Evolutionary conservation across 2,329 filamentous ascomycete species (phyloP).

Genomic region (Aurifilum marmelostoma): DNA sequence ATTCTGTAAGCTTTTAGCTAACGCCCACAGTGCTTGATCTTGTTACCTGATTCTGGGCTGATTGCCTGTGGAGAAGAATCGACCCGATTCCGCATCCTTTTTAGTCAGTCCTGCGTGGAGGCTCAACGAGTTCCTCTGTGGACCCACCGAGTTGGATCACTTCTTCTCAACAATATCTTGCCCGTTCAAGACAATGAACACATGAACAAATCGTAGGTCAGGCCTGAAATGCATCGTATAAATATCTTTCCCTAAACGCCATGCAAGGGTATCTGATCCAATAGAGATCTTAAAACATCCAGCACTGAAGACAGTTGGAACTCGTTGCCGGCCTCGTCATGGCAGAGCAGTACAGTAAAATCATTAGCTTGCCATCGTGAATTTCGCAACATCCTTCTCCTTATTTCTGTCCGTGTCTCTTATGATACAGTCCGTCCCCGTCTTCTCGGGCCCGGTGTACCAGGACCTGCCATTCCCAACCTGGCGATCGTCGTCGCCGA

Average conservation of each 20-base stretch:
- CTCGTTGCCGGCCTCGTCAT: background rate
- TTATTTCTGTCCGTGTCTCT: background rate
- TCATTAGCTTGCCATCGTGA: background rate
- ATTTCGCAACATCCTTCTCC: background rate
- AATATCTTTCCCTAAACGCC: conserved; percentile 8
- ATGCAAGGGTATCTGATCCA: conserved; percentile 22
- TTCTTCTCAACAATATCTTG: too few species aligned
- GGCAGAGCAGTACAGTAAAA: background rate
- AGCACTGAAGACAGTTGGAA: background rate
- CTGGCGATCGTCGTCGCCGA: conserved; percentile 15
- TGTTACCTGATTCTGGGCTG: conserved; percentile 2
- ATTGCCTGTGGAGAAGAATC: background rate
- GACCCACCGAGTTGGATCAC: background rate
- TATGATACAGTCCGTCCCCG: background rate
- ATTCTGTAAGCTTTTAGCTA: background rate
- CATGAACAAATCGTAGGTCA: background rate
- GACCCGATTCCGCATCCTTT: background rate
- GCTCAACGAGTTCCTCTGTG: background rate
- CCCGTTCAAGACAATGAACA: background rate
- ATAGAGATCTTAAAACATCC: conserved; percentile 14
- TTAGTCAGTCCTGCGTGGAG: background rate
- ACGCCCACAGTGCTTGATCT: too few species aligned
- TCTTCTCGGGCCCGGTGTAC: conserved; percentile 23
- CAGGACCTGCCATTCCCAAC: conserved; percentile 18
- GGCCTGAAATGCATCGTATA: background rate